Evolutionary conservation across 2,329 filamentous ascomycete species (phyloP), one percentile per base, ranked within the genome.

Genomic region (Penicillium fuscoglaucum): DNA sequence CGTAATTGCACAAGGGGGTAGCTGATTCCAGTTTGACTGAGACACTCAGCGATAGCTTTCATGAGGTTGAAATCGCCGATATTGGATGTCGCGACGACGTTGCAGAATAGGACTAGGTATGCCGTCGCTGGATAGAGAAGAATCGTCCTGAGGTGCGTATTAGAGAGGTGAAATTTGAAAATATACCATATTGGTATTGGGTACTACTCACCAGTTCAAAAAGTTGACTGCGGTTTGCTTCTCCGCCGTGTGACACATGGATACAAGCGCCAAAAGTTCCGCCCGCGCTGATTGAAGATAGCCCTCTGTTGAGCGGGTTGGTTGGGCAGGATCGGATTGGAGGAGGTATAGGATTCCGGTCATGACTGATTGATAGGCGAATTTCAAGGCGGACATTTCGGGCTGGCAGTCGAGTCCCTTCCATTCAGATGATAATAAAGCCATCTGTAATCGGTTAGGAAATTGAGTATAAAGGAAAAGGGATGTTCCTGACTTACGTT

Each of bases 91-190:
- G 57, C 60, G 0, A 68, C 44, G 8, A 62, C 54, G n/a, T 67
- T 68, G 55, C 64, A 68, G 46, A 68, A 66, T 10, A 68, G 48
- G 4, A 61, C 59, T n/a, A 68, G 60, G 44, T 56, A 66, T 5
- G 66, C 61, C 1, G 66, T 68, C n/a, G 65, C 41, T 13, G 66
- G 66, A 40, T 65, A 68, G 26, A 61, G 65, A 0, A 66, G 43
- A 8, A 67, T 53, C 7, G 66, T 66, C 64, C 66, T 67, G 17
- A 19, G 24, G 8, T 24, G 31, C 8, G 33, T 48, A 24, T 37
- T 39, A 52, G 50, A 33, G n/a, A 39, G 3, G 47, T 9, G 31
- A 13, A 33, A 35, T 15, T 13, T 15, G 12, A n/a, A n/a, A 1
- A 19, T 37, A 8, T 21, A 5, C 1, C 5, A 6, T 17, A 6